Evolutionary conservation across 352 stramenopile genomes (phyloP).

Genomic region (Pythium scleroteichum): DNA sequence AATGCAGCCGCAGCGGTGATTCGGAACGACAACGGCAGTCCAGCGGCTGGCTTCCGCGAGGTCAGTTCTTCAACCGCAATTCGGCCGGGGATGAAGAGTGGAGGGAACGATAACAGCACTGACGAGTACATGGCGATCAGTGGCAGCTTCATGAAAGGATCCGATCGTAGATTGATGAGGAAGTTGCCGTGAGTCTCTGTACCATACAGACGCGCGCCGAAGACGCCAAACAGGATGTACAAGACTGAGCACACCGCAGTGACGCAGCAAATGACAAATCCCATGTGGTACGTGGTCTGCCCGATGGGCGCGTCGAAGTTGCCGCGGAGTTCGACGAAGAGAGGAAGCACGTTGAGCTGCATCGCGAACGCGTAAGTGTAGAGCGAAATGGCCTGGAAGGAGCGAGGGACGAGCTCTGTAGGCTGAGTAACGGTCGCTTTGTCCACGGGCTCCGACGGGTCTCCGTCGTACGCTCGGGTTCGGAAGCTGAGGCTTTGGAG

Average conservation of each 20-base stretch:
- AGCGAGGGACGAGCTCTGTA: constrained; percentile 9
- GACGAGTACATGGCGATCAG: constrained; percentile 29
- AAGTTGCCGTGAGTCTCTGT: constrained; percentile 29
- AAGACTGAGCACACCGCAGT: constrained; percentile 23
- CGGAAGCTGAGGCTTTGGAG: neutral
- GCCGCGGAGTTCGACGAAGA: constrained; percentile 29
- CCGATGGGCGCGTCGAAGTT: constrained; percentile 8
- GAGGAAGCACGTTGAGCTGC: constrained; percentile 37
- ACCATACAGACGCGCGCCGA: constrained; percentile 26
- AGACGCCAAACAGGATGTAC: constrained; percentile 29
- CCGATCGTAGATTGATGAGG: constrained; percentile 31
- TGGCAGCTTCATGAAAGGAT: constrained; percentile 31
- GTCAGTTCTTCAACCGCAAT: constrained; percentile 25
- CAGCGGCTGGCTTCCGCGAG: neutral
- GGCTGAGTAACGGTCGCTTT: neutral
- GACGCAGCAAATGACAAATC: constrained; percentile 16
- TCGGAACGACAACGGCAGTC: constrained; percentile 1
- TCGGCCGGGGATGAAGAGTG: constrained; percentile 33
- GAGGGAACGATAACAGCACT: constrained; percentile 37
- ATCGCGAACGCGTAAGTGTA: constrained; percentile 42
- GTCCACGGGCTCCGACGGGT: neutral
- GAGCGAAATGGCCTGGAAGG: constrained; percentile 31
- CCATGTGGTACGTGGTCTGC: constrained; percentile 12
- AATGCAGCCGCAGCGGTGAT: constrained; percentile 13
- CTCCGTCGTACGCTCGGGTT: neutral